These are phyloP conservation scores for Geotrichum ghanense DNA, from an alignment of 805 yeast species.

Conservation along the genomic window DNA sequence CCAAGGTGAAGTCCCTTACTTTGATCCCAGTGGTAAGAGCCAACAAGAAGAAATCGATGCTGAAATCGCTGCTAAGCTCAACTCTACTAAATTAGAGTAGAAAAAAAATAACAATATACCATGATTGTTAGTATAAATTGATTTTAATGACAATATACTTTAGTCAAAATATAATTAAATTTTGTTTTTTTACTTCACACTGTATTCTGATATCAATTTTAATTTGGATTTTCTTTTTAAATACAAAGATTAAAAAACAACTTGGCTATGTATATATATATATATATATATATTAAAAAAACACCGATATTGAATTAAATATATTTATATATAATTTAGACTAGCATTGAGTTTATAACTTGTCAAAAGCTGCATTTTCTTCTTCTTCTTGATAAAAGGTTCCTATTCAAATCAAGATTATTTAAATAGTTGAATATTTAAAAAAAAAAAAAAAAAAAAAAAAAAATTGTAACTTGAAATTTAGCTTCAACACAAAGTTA, in stretches of 20 bases:
- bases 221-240: neutral
- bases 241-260: neutral
- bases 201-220: neutral
- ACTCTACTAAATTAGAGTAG: constrained; percentile 19
- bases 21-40: constrained; percentile 15
- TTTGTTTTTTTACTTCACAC: neutral
- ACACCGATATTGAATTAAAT: too few species aligned
- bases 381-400: neutral
- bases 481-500: neutral
- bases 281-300: too few species aligned
- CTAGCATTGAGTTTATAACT: neutral
- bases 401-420: neutral
- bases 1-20: constrained; percentile 55
- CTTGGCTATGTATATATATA: neutral
- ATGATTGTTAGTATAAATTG: too few species aligned
- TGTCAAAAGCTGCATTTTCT: too few species aligned
- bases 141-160: neutral
- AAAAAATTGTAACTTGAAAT: neutral
- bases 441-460: too few species aligned
- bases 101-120: neutral
- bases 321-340: too few species aligned
- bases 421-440: too few species aligned
- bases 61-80: constrained; percentile 15
- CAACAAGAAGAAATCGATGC: constrained; percentile 18
- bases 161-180: too few species aligned